phyloP scores from a whole-genome alignment of 768 basidiomycete genomes.

The Collybia nuda region DNA sequence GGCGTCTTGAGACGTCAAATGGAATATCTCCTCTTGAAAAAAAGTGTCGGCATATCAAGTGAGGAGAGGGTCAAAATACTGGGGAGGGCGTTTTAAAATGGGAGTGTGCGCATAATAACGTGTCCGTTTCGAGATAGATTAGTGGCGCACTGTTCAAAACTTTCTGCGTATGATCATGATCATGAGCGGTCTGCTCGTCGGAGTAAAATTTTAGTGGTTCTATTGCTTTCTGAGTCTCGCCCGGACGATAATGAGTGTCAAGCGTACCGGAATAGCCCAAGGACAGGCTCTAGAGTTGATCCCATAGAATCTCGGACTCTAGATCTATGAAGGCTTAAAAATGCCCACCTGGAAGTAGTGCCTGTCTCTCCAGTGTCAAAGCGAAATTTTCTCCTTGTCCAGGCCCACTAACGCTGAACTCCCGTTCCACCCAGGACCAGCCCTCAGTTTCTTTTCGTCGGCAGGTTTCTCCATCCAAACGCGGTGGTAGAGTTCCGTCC shows the following conservation, averaged over 20 bases:
- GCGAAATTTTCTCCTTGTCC: too few relatives aligned
- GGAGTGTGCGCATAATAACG: slow-evolving; percentile 48
- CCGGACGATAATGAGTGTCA: neutral
- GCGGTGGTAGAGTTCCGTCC: too few relatives aligned
- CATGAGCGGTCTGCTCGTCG: slow-evolving; percentile 68
- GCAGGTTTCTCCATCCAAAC: too few relatives aligned
- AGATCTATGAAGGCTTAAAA: slow-evolving; percentile 75
- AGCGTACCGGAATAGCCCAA: slow-evolving; percentile 71
- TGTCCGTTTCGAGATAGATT: neutral
- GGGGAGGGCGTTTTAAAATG: slow-evolving; percentile 88
- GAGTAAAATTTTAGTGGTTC: slow-evolving; percentile 74
- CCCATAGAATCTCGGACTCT: slow-evolving; percentile 92
- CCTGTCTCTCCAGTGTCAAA: too few relatives aligned
- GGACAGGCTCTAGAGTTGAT: slow-evolving; percentile 75
- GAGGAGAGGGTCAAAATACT: slow-evolving; percentile 90
- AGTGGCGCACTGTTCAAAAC: slow-evolving; percentile 61
- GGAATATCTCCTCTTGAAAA: slow-evolving; percentile 35
- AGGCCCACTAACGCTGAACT: too few relatives aligned
- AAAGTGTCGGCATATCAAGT: slow-evolving; percentile 88
- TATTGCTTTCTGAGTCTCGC: slow-evolving; percentile 21
- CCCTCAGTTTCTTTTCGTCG: too few relatives aligned
- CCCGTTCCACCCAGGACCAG: too few relatives aligned
- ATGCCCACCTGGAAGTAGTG: too few relatives aligned
- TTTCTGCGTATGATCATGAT: slow-evolving; percentile 61
- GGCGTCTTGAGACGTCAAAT: neutral